A percentile compares a stretch with the other conserved stretches of the same genome.
Conservation (phyloP, 1,139 yeast species). For the Blastobotrys buckinghamii region DNA sequence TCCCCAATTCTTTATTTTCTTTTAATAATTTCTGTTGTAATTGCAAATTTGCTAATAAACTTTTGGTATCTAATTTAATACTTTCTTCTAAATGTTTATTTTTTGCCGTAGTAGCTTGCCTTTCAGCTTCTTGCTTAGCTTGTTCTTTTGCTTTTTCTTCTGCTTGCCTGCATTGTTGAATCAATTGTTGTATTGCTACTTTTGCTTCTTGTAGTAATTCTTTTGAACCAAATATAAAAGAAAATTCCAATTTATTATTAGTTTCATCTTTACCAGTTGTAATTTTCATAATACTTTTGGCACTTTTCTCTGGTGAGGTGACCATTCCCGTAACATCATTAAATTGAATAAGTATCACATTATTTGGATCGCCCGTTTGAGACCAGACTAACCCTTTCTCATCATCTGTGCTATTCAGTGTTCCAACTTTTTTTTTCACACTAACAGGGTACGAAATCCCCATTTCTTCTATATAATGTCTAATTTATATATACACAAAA, state of each 20-base stretch:
- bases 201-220: conserved; percentile 73
- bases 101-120: conserved; percentile 26
- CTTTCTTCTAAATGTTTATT: conserved; percentile 29
- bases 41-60: conserved; percentile 59
- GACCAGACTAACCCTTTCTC: conserved; percentile 21
- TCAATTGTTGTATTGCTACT: conserved; percentile 61
- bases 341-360: conserved; percentile 14
- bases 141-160: conserved; percentile 45
- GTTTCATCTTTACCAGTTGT: conserved; percentile 38
- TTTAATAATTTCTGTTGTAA: conserved; percentile 73
- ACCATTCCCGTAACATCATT: conserved; percentile 37
- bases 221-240: conserved; percentile 52
- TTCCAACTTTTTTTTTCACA: conserved; percentile 27
- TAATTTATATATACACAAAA: no score
- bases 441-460: conserved; percentile 21
- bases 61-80: conserved; percentile 32
- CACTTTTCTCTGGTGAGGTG: conserved; percentile 67
- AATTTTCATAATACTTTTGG: conserved; percentile 63
- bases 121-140: conserved; percentile 12
- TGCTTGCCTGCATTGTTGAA: conserved; percentile 37
- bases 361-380: conserved; percentile 16
- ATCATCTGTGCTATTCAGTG: conserved; percentile 19
- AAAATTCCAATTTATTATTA: conserved; percentile 45
- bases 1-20: conserved; percentile 64
- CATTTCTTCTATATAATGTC: background rate